Percentiles rank a stretch among this genome's conserved stretches.
These are phyloP conservation scores for Ensete glaucum DNA, from an alignment of 176 grass and related monocot genomes.

Conservation along the genomic window DNA sequence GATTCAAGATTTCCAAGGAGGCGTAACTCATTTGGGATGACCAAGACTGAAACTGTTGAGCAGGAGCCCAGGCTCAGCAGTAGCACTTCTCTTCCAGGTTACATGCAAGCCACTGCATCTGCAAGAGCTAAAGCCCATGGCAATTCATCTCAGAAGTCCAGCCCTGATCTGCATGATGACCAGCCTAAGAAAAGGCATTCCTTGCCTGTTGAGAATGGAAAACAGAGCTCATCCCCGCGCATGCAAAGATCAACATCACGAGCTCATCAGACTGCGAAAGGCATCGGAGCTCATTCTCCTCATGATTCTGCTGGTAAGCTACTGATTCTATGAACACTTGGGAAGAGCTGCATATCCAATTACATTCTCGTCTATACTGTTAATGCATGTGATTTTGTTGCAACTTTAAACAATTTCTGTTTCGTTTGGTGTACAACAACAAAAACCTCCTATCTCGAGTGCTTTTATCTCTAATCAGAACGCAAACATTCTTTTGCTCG, in stretches of 20 bases:
- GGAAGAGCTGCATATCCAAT: not conserved
- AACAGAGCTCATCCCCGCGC: conserved; percentile 65
- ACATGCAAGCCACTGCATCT: conserved; percentile 95
- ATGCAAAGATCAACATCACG: conserved; percentile 81
- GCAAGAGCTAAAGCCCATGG: conserved; percentile 71
- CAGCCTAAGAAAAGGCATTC: conserved; percentile 73
- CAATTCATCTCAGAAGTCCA: conserved; percentile 60
- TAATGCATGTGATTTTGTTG: too few relatives aligned
- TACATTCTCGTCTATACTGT: too few relatives aligned
- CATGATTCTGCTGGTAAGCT: conserved; percentile 55
- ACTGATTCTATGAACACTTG: not conserved
- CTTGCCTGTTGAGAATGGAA: conserved; percentile 54
- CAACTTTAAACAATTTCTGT: too few relatives aligned
- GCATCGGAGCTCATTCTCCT: conserved; percentile 36
- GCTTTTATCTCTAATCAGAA: too few relatives aligned
- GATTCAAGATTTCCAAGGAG: conserved; percentile 45
- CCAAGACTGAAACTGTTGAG: conserved; percentile 37
- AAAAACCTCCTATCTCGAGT: too few relatives aligned
- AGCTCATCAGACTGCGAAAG: conserved; percentile 55
- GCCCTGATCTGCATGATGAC: conserved; percentile 71
- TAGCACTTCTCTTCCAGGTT: conserved; percentile 68
- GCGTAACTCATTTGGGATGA: conserved; percentile 30
- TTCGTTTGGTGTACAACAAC: too few relatives aligned
- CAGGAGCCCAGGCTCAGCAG: conserved; percentile 76
- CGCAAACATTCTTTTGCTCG: too few relatives aligned